Evolutionary conservation across 345 rosid species (phyloP).

Genomic region (Eucalyptus polyanthemos): DNA sequence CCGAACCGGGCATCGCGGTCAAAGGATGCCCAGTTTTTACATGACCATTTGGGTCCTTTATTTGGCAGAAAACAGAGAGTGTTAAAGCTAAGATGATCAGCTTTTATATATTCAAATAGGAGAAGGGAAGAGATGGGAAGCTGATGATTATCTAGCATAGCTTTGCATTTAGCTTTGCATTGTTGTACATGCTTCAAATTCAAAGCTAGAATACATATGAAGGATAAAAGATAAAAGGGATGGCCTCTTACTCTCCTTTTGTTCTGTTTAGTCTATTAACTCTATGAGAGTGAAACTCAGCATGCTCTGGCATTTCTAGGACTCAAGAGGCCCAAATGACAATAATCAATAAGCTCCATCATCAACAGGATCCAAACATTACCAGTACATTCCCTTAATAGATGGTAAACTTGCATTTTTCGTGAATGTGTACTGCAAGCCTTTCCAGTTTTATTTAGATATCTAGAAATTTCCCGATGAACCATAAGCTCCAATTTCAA

Average conservation of each 20-base stretch:
- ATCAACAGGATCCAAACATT: neutral
- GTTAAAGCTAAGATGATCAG: neutral
- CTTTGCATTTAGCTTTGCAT: neutral
- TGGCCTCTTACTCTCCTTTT: neutral
- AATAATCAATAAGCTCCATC: neutral
- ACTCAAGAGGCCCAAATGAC: neutral
- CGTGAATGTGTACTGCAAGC: rapidly evolving
- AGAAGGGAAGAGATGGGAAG: neutral
- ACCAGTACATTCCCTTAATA: rapidly evolving
- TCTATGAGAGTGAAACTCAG: neutral
- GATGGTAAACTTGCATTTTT: neutral
- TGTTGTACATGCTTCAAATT: neutral
- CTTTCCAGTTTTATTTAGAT: neutral
- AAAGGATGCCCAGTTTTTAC: slow-evolving; percentile 50
- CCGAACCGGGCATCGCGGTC: slow-evolving; percentile 66
- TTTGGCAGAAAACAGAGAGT: neutral
- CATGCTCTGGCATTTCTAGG: neutral
- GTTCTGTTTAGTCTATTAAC: neutral
- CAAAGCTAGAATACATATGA: neutral
- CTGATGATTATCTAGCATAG: neutral
- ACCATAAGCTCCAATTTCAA: neutral
- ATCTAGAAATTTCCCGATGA: neutral
- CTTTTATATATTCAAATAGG: neutral
- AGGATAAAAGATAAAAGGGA: neutral
- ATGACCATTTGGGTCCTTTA: neutral